Evolutionary conservation across 257 asterid genomes (phyloP).

Genomic region (Cynanchum wilfordii): DNA sequence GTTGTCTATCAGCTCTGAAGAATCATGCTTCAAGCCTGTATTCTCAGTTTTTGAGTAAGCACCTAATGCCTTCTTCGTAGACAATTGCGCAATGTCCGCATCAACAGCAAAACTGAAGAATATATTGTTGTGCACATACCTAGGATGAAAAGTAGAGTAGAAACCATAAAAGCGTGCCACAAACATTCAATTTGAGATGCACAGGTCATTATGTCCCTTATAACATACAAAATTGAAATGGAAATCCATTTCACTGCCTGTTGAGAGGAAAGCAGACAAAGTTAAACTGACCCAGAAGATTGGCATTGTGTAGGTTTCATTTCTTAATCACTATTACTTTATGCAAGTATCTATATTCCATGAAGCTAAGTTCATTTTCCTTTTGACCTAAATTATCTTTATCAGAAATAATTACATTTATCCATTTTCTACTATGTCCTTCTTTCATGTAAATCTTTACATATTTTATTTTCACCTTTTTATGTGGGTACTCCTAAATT

Average conservation of each 20-base stretch:
- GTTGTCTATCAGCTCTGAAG: constrained; percentile 35
- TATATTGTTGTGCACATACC: constrained; percentile 97
- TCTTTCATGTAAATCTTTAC: not conserved
- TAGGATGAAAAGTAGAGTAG: constrained; percentile 28
- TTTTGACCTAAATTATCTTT: not conserved
- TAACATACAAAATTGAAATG: not conserved
- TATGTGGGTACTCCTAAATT: not conserved
- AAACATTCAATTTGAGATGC: not conserved
- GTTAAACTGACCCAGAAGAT: not conserved
- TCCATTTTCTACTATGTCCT: not conserved
- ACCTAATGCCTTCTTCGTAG: constrained; percentile 47
- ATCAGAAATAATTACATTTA: not conserved
- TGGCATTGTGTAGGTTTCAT: not conserved
- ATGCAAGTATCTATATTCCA: not conserved
- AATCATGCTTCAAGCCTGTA: constrained; percentile 25
- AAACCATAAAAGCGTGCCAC: constrained; percentile 1
- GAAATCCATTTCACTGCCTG: not conserved
- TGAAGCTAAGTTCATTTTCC: not conserved
- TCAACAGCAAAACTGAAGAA: constrained; percentile 95
- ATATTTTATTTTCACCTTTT: not conserved
- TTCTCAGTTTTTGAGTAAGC: constrained; percentile 41
- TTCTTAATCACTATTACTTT: not conserved
- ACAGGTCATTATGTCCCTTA: not conserved
- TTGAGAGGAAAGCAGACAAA: not conserved
- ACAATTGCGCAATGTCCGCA: constrained; percentile 66